Percentiles rank a stretch among this genome's conserved stretches.
These are phyloP conservation scores for Tricholoma terreum DNA, from an alignment of 768 basidiomycete genomes.

Conservation along the genomic window DNA sequence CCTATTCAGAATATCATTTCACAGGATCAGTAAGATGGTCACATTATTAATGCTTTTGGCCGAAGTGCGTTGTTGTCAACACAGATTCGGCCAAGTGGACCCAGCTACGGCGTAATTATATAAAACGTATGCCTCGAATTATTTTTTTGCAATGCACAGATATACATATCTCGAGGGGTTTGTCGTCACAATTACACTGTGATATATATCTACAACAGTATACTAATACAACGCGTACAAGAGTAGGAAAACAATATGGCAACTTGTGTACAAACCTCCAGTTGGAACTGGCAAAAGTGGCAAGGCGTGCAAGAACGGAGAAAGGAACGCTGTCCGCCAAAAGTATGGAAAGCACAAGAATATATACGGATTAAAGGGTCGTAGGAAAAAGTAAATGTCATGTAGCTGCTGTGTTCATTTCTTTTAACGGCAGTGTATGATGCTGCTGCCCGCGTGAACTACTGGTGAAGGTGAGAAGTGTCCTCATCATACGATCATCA, in stretches of 20 bases:
- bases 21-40: not conserved
- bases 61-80: no score
- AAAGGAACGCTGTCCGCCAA: slow-evolving; percentile 5
- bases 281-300: not conserved
- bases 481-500: not conserved
- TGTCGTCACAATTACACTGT: not conserved
- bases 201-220: not conserved
- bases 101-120: no score
- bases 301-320: not conserved
- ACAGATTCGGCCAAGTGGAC: no score
- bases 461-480: not conserved
- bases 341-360: slow-evolving; percentile 1
- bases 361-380: slow-evolving; percentile 11
- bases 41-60: no score
- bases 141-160: no score
- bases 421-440: not conserved
- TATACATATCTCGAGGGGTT: no score
- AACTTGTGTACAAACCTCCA: not conserved
- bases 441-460: not conserved
- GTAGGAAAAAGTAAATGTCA: not conserved
- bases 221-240: not conserved
- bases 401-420: not conserved
- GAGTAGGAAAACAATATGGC: not conserved
- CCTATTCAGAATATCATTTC: not conserved
- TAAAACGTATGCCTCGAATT: no score